Evolutionary conservation across 495 filamentous ascomycete genomes (phyloP).

Genomic region (Tuber microsphaerosporum): DNA sequence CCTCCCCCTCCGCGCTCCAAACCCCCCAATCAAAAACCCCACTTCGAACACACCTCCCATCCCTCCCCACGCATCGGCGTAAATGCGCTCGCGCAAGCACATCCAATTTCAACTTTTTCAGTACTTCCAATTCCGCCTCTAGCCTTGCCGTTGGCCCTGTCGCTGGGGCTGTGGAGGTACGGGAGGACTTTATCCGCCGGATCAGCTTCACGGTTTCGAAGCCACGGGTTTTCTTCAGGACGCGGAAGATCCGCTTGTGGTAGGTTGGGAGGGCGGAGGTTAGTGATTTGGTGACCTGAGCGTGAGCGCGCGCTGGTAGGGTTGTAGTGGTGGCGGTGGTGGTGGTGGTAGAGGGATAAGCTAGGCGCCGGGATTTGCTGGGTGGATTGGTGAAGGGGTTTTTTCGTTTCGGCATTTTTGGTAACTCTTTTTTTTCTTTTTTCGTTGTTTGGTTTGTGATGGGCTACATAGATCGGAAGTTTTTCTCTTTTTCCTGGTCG

Average conservation of each 20-base stretch:
- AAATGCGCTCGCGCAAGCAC: slow-evolving; percentile 43
- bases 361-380: slow-evolving; percentile 7
- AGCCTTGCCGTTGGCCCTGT: slow-evolving; percentile 10
- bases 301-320: slow-evolving; percentile 19
- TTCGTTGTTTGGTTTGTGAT: neutral
- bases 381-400: slow-evolving; percentile 18
- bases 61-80: slow-evolving; percentile 43
- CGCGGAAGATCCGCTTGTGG: slow-evolving; percentile 56
- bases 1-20: slow-evolving; percentile 49
- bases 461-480: neutral
- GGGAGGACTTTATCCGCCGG: slow-evolving; percentile 60
- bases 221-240: slow-evolving; percentile 71
- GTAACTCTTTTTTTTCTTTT: neutral
- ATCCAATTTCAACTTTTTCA: slow-evolving; percentile 46
- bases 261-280: slow-evolving; percentile 35
- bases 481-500: neutral
- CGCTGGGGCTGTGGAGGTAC: neutral
- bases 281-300: neutral
- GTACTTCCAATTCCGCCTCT: slow-evolving; percentile 46
- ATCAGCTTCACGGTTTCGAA: slow-evolving; percentile 86
- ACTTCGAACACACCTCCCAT: slow-evolving; percentile 71
- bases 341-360: neutral
- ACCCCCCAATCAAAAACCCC: slow-evolving; percentile 59
- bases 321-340: neutral
- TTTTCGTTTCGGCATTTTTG: slow-evolving; percentile 30